Evolutionary conservation across 2,329 filamentous ascomycete species (phyloP).

Genomic region (Tympanopsis confertula): DNA sequence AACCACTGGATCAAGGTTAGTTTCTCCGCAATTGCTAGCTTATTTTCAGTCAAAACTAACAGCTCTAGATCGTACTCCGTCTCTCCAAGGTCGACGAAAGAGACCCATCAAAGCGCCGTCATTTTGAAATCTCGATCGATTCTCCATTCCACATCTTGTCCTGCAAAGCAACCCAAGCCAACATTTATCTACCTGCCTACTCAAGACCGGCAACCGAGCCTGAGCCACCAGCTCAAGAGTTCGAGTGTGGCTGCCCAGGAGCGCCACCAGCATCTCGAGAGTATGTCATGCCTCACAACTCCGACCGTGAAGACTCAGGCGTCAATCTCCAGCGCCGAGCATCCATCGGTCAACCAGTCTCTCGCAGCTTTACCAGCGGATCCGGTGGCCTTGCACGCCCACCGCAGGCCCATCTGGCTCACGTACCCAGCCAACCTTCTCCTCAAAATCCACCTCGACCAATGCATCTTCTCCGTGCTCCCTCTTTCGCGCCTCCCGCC

Average conservation of each 20-base stretch:
- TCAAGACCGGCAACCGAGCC: slow-evolving; percentile 33
- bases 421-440: slow-evolving; percentile 25
- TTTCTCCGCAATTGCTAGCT: slow-evolving; percentile 2
- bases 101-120: slow-evolving; percentile 53
- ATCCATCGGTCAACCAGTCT: slow-evolving; percentile 1
- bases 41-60: background rate
- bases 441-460: slow-evolving; percentile 36
- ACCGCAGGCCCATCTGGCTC: slow-evolving; percentile 33
- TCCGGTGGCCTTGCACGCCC: slow-evolving; percentile 27
- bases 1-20: slow-evolving; percentile 69
- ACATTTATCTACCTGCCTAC: slow-evolving; percentile 60
- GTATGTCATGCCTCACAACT: slow-evolving; percentile 2
- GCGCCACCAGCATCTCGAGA: slow-evolving; percentile 26
- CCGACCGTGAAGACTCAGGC: slow-evolving; percentile 3
- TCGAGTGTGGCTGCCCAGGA: slow-evolving; percentile 54
- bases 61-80: slow-evolving; percentile 55
- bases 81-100: slow-evolving; percentile 56
- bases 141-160: slow-evolving; percentile 67
- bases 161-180: slow-evolving; percentile 60
- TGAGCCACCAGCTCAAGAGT: slow-evolving; percentile 24
- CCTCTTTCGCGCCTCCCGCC: slow-evolving; percentile 59
- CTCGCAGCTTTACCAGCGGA: slow-evolving; percentile 14
- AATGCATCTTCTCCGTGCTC: slow-evolving; percentile 57
- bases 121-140: slow-evolving; percentile 70
- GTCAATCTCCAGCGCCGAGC: background rate